phyloP scores from a whole-genome alignment of 169 alveolate species.

The Hepatocystis sp. region DNA sequence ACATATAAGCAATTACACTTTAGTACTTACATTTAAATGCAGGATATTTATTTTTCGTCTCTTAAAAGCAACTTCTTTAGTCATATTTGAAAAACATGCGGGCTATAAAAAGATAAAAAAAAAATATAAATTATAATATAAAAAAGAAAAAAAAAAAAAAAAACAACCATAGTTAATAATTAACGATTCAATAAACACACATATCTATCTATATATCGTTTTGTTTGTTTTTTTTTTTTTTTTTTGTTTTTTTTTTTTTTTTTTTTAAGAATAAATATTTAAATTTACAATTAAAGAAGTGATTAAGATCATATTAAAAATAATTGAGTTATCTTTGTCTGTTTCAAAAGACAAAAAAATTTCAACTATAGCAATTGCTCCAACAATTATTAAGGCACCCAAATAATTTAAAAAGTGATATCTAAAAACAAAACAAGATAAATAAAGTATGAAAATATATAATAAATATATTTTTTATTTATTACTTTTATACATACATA shows the following conservation, averaged over 20 bases:
- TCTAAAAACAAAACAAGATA: slow-evolving; percentile 4
- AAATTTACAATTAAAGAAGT: slow-evolving; percentile 31
- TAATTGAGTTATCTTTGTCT: slow-evolving; percentile 52
- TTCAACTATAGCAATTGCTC: slow-evolving; percentile 49
- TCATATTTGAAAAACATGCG: slow-evolving; percentile 59
- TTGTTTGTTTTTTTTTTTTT: too few species aligned
- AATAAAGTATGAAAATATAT: too few species aligned
- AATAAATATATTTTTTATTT: too few species aligned
- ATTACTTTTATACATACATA: not conserved
- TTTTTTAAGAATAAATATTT: not conserved
- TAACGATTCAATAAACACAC: too few species aligned
- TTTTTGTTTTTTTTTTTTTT: too few species aligned
- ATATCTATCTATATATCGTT: too few species aligned
- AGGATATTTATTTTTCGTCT: slow-evolving; percentile 47
- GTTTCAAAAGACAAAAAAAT: slow-evolving; percentile 52
- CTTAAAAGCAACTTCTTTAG: slow-evolving; percentile 50
- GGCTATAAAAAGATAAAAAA: slow-evolving; percentile 21
- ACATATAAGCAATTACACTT: too few species aligned
- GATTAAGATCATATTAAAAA: slow-evolving; percentile 39
- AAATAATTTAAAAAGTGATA: slow-evolving; percentile 46
- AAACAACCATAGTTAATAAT: too few species aligned
- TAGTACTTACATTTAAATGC: slow-evolving; percentile 58
- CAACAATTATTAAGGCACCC: slow-evolving; percentile 42
- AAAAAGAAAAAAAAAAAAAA: too few species aligned
- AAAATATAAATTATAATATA: too few species aligned